Evolutionary conservation across 2,329 filamentous ascomycete species (phyloP).

Genomic region (Escovopsis sp.): DNA sequence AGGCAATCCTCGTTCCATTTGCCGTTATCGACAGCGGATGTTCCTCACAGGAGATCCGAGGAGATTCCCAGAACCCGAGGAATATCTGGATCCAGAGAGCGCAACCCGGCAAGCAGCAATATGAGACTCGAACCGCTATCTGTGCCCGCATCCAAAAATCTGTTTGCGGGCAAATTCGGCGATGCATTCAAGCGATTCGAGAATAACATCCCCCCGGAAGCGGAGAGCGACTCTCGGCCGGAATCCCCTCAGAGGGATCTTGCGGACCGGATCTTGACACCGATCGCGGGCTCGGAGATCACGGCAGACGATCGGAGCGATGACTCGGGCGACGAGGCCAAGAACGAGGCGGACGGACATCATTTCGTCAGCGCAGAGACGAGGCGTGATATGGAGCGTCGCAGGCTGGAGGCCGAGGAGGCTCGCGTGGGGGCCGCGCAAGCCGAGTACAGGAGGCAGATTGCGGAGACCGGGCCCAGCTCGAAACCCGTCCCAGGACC

Average conservation of each 20-base stretch:
- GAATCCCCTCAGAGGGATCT: conserved; percentile 35
- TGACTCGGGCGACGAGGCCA: conserved; percentile 45
- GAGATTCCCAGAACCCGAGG: conserved; percentile 72
- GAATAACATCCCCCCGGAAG: conserved; percentile 25
- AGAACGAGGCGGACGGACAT: conserved; percentile 49
- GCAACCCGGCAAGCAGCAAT: conserved; percentile 30
- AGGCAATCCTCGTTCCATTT: conserved; percentile 12
- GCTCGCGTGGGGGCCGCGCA: conserved; percentile 76
- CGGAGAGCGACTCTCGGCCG: conserved; percentile 18
- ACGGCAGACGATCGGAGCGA: conserved; percentile 41
- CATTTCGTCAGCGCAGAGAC: conserved; percentile 75
- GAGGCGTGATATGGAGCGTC: conserved; percentile 75
- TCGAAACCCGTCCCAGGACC: conserved; percentile 29
- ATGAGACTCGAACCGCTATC: conserved; percentile 65
- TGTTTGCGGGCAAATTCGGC: conserved; percentile 78
- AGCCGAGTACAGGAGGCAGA: conserved; percentile 68
- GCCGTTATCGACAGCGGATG: conserved; percentile 27
- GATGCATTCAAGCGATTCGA: conserved; percentile 93
- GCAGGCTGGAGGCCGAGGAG: conserved; percentile 73
- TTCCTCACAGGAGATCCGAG: conserved; percentile 41
- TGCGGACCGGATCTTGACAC: conserved; percentile 42
- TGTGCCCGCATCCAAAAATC: conserved; percentile 60
- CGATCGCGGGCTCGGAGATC: conserved; percentile 63
- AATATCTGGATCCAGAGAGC: conserved; percentile 40
- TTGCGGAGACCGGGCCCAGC: conserved; percentile 36